Evolutionary conservation across 2,329 filamentous ascomycete genomes (phyloP).

Genomic region (Cercospora janseana): DNA sequence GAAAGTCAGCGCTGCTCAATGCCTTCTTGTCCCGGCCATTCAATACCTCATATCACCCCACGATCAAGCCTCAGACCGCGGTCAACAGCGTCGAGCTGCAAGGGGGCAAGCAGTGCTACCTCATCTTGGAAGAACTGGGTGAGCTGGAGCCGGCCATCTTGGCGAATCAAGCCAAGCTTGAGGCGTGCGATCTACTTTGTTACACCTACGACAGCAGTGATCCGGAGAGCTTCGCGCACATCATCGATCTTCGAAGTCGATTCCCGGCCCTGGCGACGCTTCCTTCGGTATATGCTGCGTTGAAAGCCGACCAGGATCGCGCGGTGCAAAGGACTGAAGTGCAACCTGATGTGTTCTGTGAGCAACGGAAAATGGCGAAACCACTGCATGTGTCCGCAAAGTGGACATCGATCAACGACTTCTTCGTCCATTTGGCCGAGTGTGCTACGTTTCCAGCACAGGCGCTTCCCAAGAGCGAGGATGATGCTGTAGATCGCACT

Average conservation of each 20-base stretch:
- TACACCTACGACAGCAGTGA: constrained; percentile 97
- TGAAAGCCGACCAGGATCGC: constrained; percentile 95
- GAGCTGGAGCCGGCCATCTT: constrained; percentile 93
- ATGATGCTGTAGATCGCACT: constrained; percentile 77
- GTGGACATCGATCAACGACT: constrained; percentile 89
- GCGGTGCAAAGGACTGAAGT: constrained; percentile 90
- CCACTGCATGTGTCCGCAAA: constrained; percentile 92
- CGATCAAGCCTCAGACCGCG: constrained; percentile 87
- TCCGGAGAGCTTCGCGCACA: constrained; percentile 90
- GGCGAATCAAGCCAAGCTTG: constrained; percentile 85
- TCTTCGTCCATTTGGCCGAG: constrained; percentile 89
- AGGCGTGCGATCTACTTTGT: constrained; percentile 89
- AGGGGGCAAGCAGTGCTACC: constrained; percentile 93
- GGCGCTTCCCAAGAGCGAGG: constrained; percentile 85
- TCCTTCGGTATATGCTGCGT: constrained; percentile 84
- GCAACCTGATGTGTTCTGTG: constrained; percentile 90
- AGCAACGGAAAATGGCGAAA: constrained; percentile 78
- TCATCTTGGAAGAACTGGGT: constrained; percentile 92
- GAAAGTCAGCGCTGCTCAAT: constrained; percentile 88
- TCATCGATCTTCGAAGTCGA: constrained; percentile 74
- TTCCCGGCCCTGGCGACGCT: constrained; percentile 84
- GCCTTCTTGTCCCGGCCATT: constrained; percentile 89
- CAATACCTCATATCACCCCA: constrained; percentile 79
- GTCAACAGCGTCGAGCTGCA: constrained; percentile 96
- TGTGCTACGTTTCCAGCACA: constrained; percentile 85